These are phyloP conservation scores for Eustoma russellianum DNA, from an alignment of 257 asterid species.

Conservation along the genomic window DNA sequence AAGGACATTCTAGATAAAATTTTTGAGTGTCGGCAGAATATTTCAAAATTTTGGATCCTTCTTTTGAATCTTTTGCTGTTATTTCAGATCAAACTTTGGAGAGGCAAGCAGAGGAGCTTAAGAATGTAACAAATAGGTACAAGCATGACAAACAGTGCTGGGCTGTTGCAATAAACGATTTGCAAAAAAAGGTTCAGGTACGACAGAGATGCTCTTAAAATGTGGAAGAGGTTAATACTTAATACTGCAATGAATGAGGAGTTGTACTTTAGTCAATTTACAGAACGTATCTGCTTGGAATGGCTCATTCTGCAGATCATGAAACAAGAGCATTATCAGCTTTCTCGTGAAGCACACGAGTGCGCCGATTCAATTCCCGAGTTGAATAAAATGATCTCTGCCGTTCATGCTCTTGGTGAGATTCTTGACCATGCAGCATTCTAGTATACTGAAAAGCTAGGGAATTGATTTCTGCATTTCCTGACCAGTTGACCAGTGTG, in stretches of 20 bases:
- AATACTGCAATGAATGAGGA: background rate
- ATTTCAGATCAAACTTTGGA: conserved; percentile 57
- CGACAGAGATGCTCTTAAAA: conserved; percentile 1
- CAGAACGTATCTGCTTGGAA: background rate
- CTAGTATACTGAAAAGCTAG: conserved; percentile 3
- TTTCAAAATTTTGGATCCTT: background rate
- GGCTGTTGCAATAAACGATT: conserved; percentile 42
- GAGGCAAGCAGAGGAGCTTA: conserved; percentile 50
- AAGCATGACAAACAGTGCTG: conserved; percentile 57
- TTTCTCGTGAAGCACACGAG: conserved; percentile 83
- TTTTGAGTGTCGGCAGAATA: background rate
- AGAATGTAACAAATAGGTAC: conserved; percentile 52
- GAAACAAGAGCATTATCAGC: conserved; percentile 76
- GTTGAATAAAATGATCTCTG: conserved; percentile 73
- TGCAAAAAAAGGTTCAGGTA: conserved; percentile 76
- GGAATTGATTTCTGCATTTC: conserved; percentile 2
- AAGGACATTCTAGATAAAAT: background rate
- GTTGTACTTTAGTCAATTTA: background rate
- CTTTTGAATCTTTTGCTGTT: conserved; percentile 8
- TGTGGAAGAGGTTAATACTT: background rate
- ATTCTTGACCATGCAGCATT: conserved; percentile 6
- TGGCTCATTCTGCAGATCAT: conserved; percentile 39
- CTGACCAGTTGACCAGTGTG: conserved; percentile 84
- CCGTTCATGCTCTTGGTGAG: conserved; percentile 92
- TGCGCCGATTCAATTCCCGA: conserved; percentile 82